Conservation (phyloP, 176 grass and related monocot genomes). For the Juncus inflexus region DNA sequence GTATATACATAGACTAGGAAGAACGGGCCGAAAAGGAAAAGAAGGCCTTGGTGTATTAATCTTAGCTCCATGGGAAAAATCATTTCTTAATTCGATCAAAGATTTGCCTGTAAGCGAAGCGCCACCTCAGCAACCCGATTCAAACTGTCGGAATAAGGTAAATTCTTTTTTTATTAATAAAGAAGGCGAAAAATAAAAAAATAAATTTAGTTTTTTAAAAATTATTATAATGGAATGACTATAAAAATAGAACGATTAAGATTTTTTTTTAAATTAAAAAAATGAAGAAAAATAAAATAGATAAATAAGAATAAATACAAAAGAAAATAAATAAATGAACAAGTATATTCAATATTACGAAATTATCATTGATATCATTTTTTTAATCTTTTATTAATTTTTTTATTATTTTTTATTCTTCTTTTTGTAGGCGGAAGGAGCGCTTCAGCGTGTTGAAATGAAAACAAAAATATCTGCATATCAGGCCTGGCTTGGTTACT, state of each 20-base stretch:
- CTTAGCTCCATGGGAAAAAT: slow-evolving; percentile 73
- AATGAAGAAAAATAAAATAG: too few species aligned
- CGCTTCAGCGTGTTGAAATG: slow-evolving; percentile 44
- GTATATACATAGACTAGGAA: slow-evolving; percentile 92
- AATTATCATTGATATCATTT: neutral
- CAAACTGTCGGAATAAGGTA: slow-evolving; percentile 43
- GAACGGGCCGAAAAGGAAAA: slow-evolving; percentile 83
- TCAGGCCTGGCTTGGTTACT: slow-evolving; percentile 94
- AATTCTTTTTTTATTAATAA: slow-evolving; percentile 23
- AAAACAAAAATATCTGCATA: slow-evolving; percentile 78
- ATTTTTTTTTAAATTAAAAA: too few species aligned
- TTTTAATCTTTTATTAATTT: neutral
- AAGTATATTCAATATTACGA: too few species aligned
- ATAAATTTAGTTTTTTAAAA: too few species aligned
- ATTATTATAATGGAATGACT: neutral
- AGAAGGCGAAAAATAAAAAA: neutral
- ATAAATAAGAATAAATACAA: too few species aligned
- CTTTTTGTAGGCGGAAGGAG: slow-evolving; percentile 51
- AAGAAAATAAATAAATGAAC: too few species aligned
- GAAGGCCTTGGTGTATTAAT: slow-evolving; percentile 70
- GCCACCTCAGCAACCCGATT: slow-evolving; percentile 29
- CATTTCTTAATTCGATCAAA: slow-evolving; percentile 52
- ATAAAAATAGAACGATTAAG: neutral
- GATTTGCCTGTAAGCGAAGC: slow-evolving; percentile 68
- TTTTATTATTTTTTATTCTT: slow-evolving; percentile 18